phyloP scores from a whole-genome alignment of 1,284 basidiomycete genomes.

The Anthracocystis setariae region DNA sequence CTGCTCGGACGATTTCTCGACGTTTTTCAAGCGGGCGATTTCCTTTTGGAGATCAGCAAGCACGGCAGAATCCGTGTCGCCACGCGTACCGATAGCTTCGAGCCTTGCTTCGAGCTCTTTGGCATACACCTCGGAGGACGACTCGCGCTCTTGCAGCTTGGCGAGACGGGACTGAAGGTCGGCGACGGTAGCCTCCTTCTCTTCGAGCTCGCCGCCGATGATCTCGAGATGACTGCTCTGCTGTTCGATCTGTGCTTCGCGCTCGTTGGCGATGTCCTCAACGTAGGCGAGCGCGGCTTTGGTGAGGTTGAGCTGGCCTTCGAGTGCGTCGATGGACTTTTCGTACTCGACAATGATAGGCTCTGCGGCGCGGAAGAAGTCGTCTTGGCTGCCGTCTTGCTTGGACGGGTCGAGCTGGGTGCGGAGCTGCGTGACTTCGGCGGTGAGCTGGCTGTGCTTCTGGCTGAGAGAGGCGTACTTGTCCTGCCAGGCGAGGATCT shows the following conservation, averaged over 20 bases:
- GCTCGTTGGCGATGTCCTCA: conserved; percentile 89
- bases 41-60: conserved; percentile 85
- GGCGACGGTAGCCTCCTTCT: conserved; percentile 80
- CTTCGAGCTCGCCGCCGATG: conserved; percentile 76
- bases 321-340: conserved; percentile 93
- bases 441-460: conserved; percentile 83
- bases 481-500: conserved; percentile 79
- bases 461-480: conserved; percentile 85
- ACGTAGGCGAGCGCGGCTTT: conserved; percentile 87
- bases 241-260: conserved; percentile 79
- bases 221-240: conserved; percentile 69
- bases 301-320: conserved; percentile 89
- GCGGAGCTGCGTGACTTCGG: conserved; percentile 77
- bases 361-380: conserved; percentile 94
- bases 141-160: conserved; percentile 86
- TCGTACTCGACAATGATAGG: conserved; percentile 96
- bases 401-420: conserved; percentile 48
- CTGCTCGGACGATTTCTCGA: conserved; percentile 76
- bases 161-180: conserved; percentile 82
- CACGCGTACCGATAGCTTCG: conserved; percentile 81
- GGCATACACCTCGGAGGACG: conserved; percentile 91
- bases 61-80: conserved; percentile 78
- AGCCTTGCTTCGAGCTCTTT: conserved; percentile 90
- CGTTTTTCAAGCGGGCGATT: conserved; percentile 79
- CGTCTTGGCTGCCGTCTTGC: conserved; percentile 72